phyloP scores from a whole-genome alignment of 495 filamentous ascomycete species.

The Penicillium canescens region DNA sequence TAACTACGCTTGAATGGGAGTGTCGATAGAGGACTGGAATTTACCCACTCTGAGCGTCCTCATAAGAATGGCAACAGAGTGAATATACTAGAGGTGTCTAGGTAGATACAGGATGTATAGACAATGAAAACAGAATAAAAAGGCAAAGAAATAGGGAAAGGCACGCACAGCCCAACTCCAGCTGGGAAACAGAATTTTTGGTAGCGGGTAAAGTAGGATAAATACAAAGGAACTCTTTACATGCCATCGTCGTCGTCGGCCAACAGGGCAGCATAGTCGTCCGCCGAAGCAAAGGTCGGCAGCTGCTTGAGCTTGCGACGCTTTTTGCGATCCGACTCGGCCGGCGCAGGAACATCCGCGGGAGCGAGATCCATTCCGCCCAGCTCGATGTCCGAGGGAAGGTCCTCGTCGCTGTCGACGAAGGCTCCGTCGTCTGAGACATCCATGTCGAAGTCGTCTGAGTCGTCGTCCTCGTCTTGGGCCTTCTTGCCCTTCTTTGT shows the following conservation, averaged over 20 bases:
- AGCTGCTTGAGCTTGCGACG: conserved; percentile 82
- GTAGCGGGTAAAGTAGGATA: conserved; percentile 5
- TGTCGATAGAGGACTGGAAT: too few relatives aligned
- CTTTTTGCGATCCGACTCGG: conserved; percentile 59
- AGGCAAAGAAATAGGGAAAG: neutral
- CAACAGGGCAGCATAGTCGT: conserved; percentile 90
- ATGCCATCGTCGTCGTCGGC: conserved; percentile 68
- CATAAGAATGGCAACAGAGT: too few relatives aligned
- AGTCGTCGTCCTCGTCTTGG: conserved; percentile 44
- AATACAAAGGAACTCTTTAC: conserved; percentile 20
- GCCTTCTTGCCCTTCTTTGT: conserved; percentile 42
- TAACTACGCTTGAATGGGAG: too few relatives aligned
- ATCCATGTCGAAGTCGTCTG: conserved; percentile 53
- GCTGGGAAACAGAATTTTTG: conserved; percentile 14
- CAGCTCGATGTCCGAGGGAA: conserved; percentile 53
- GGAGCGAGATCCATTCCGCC: conserved; percentile 35
- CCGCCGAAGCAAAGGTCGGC: conserved; percentile 87
- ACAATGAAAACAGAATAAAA: neutral
- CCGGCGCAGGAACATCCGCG: conserved; percentile 37
- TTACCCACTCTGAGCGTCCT: too few relatives aligned
- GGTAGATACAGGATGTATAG: too few relatives aligned
- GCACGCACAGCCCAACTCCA: conserved; percentile 6
- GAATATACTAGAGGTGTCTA: too few relatives aligned
- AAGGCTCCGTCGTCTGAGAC: conserved; percentile 54
- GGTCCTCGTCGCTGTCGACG: conserved; percentile 54